Conservation (phyloP, 2,329 filamentous ascomycete species). For the Neofusicoccum laricinum region DNA sequence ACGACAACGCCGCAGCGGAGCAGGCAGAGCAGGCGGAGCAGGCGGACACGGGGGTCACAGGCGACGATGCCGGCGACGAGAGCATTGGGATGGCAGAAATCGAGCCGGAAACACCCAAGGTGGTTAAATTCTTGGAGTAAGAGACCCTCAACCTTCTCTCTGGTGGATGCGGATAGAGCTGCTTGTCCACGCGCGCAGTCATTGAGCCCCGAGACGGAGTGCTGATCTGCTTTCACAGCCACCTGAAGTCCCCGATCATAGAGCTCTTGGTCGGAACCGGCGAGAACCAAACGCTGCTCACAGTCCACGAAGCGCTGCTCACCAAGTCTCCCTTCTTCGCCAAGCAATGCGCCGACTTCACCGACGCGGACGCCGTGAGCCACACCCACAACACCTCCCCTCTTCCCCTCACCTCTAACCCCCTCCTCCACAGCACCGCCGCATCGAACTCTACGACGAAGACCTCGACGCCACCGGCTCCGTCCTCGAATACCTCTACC, state of each 20-base stretch:
- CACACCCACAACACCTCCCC: slow-evolving; percentile 16
- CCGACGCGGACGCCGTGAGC: slow-evolving; percentile 50
- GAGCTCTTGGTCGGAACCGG: slow-evolving; percentile 48
- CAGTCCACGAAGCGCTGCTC: slow-evolving; percentile 77
- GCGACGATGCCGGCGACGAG: slow-evolving; percentile 23
- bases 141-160: background rate
- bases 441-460: slow-evolving; percentile 66
- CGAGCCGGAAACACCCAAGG: slow-evolving; percentile 40
- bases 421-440: slow-evolving; percentile 50
- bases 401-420: slow-evolving; percentile 16
- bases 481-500: slow-evolving; percentile 82
- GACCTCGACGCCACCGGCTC: slow-evolving; percentile 72
- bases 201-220: background rate
- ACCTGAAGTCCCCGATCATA: slow-evolving; percentile 48
- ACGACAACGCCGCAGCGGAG: slow-evolving; percentile 19
- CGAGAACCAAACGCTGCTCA: slow-evolving; percentile 61
- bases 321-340: slow-evolving; percentile 71
- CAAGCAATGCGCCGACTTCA: slow-evolving; percentile 60
- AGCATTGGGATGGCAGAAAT: slow-evolving; percentile 39
- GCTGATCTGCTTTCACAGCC: slow-evolving; percentile 29
- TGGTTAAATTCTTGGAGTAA: slow-evolving; percentile 47
- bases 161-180: background rate
- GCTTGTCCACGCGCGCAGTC: background rate
- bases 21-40: slow-evolving; percentile 18
- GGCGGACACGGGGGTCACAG: slow-evolving; percentile 18